These are phyloP conservation scores for Calonectria naviculata DNA, from an alignment of 2,329 filamentous ascomycete species.

Conservation along the genomic window DNA sequence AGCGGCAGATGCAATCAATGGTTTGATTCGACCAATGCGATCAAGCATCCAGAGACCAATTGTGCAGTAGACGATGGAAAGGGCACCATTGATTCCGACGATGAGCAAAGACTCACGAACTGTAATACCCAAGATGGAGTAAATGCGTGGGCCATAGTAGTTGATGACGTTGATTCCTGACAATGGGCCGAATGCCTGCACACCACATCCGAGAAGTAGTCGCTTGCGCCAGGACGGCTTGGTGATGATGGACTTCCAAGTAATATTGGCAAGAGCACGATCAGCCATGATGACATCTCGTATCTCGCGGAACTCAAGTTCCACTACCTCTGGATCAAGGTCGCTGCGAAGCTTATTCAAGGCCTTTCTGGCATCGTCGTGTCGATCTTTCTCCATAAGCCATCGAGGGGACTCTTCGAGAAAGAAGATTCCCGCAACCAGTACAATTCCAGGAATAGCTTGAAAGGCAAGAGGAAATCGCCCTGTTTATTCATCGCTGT, in stretches of 20 bases:
- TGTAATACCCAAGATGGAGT: slow-evolving; percentile 54
- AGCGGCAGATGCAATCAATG: slow-evolving; percentile 53
- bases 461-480: slow-evolving; percentile 46
- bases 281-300: slow-evolving; percentile 50
- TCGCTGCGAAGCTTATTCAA: slow-evolving; percentile 47
- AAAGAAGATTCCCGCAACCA: slow-evolving; percentile 36
- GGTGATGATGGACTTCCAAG: slow-evolving; percentile 54
- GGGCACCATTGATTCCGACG: slow-evolving; percentile 60
- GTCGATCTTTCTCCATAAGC: slow-evolving; percentile 49
- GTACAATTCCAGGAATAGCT: slow-evolving; percentile 36
- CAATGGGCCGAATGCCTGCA: slow-evolving; percentile 60
- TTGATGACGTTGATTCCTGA: slow-evolving; percentile 52
- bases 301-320: slow-evolving; percentile 54
- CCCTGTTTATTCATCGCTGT: slow-evolving; percentile 39
- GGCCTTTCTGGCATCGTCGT: slow-evolving; percentile 45
- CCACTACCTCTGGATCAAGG: slow-evolving; percentile 45
- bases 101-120: slow-evolving; percentile 59
- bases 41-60: slow-evolving; percentile 58
- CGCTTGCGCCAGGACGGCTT: slow-evolving; percentile 56
- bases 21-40: slow-evolving; percentile 58
- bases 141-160: slow-evolving; percentile 49
- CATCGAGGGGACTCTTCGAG: slow-evolving; percentile 38
- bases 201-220: slow-evolving; percentile 57
- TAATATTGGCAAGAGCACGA: slow-evolving; percentile 44
- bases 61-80: slow-evolving; percentile 60